phyloP scores from a whole-genome alignment of 495 filamentous ascomycete species.

The Penicillium canescens region DNA sequence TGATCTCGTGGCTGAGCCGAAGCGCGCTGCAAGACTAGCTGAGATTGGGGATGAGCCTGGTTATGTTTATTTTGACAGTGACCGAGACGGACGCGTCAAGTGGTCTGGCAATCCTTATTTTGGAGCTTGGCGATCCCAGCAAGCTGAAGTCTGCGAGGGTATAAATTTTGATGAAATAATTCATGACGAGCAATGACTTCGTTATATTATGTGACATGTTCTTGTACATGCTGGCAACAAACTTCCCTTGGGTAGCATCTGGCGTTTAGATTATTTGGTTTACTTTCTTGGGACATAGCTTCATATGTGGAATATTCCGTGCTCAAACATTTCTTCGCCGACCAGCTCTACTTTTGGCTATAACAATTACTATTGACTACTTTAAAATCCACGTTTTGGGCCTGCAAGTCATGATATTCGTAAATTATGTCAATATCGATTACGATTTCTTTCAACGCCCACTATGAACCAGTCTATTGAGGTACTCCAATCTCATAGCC shows the following conservation, averaged over 20 bases:
- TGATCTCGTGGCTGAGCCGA: conserved; percentile 32
- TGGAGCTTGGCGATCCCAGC: conserved; percentile 40
- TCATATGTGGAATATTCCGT: background rate
- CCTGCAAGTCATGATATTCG: conserved; percentile 6
- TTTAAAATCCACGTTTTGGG: background rate
- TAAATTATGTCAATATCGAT: conserved; percentile 1
- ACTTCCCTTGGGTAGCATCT: background rate
- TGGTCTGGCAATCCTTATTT: conserved; percentile 40
- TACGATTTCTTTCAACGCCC: background rate
- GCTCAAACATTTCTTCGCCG: background rate
- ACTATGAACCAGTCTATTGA: conserved; percentile 11
- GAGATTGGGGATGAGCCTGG: conserved; percentile 27
- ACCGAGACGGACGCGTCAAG: conserved; percentile 36
- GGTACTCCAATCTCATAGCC: conserved; percentile 85
- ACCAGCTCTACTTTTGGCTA: background rate
- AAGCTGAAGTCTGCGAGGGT: conserved; percentile 38
- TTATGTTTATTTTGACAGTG: conserved; percentile 46
- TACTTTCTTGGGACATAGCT: background rate
- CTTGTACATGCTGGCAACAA: conserved; percentile 5
- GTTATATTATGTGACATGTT: conserved; percentile 8
- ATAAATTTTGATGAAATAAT: conserved; percentile 32
- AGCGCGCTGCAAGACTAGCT: conserved; percentile 10
- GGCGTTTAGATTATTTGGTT: conserved; percentile 10
- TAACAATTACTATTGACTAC: background rate
- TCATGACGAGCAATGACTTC: conserved; percentile 25